Conservation (phyloP, 2,329 filamentous ascomycete species). For the Paracoccidioides lutzii region DNA sequence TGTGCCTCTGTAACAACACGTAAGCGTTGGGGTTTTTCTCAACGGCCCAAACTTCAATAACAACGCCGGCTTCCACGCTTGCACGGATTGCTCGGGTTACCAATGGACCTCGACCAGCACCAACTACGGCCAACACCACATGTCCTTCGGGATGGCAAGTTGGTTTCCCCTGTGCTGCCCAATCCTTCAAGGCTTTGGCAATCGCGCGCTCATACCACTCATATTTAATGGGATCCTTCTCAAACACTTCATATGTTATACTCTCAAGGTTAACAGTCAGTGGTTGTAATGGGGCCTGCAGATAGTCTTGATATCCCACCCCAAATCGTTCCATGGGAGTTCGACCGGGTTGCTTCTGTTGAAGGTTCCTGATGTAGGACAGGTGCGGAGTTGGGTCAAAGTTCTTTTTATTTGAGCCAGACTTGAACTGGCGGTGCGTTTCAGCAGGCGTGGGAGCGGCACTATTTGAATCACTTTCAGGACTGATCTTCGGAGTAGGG, state of each 20-base stretch:
- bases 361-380: constrained; percentile 71
- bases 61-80: constrained; percentile 59
- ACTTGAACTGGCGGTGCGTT: constrained; percentile 36
- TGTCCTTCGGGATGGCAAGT: constrained; percentile 57
- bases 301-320: constrained; percentile 75
- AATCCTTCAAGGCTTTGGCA: constrained; percentile 66
- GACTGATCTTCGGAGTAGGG: constrained; percentile 5
- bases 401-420: constrained; percentile 34
- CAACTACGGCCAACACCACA: constrained; percentile 81
- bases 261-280: constrained; percentile 94
- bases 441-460: constrained; percentile 61
- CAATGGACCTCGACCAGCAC: constrained; percentile 81
- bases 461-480: constrained; percentile 1
- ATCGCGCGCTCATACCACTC: constrained; percentile 86
- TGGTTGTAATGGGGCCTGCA: constrained; percentile 88
- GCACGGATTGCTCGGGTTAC: constrained; percentile 78
- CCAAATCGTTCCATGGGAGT: constrained; percentile 54
- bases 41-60: constrained; percentile 77
- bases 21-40: constrained; percentile 99
- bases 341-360: constrained; percentile 61
- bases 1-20: constrained; percentile 79
- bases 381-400: constrained; percentile 53
- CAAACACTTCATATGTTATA: constrained; percentile 95
- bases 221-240: constrained; percentile 97
- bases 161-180: constrained; percentile 58